A percentile compares a stretch with the other conserved stretches of the same genome.
Evolutionary conservation across 2,329 filamentous ascomycete species (phyloP).

Genomic region (Juglanconis oblonga): DNA sequence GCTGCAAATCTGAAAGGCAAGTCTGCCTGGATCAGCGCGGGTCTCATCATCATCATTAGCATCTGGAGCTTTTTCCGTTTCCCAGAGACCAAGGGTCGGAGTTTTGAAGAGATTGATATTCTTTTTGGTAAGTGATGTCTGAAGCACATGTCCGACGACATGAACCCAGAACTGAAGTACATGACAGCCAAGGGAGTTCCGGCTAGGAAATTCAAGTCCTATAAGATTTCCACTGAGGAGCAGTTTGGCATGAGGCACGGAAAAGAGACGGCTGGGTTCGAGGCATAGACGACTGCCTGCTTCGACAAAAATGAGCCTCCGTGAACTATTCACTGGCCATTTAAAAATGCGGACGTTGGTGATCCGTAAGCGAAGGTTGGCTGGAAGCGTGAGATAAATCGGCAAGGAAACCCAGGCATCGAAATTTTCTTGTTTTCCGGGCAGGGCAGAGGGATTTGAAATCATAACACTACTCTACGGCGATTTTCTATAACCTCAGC

Average conservation of each 20-base stretch:
- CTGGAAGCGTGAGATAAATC: too few species aligned
- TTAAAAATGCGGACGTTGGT: too few species aligned
- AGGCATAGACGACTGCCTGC: too few species aligned
- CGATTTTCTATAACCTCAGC: background rate
- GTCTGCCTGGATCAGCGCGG: background rate
- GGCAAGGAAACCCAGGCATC: too few species aligned
- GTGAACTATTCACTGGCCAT: too few species aligned
- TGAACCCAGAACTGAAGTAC: too few species aligned
- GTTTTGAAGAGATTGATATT: slow-evolving; percentile 7
- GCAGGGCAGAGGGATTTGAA: too few species aligned
- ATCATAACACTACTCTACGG: too few species aligned
- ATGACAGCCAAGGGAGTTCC: background rate
- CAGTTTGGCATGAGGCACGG: background rate
- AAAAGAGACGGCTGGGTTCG: too few species aligned
- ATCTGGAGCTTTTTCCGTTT: slow-evolving; percentile 6
- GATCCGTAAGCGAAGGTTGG: too few species aligned
- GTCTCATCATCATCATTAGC: background rate
- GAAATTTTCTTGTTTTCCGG: too few species aligned
- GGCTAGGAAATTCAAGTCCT: background rate
- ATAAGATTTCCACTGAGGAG: background rate
- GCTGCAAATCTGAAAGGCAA: slow-evolving; percentile 4
- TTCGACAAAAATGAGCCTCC: too few species aligned
- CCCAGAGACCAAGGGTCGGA: slow-evolving; percentile 3
- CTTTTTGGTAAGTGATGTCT: background rate
- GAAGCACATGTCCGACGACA: background rate